phyloP scores from a whole-genome alignment of 352 stramenopile species.

The Phytophthora cajani region DNA sequence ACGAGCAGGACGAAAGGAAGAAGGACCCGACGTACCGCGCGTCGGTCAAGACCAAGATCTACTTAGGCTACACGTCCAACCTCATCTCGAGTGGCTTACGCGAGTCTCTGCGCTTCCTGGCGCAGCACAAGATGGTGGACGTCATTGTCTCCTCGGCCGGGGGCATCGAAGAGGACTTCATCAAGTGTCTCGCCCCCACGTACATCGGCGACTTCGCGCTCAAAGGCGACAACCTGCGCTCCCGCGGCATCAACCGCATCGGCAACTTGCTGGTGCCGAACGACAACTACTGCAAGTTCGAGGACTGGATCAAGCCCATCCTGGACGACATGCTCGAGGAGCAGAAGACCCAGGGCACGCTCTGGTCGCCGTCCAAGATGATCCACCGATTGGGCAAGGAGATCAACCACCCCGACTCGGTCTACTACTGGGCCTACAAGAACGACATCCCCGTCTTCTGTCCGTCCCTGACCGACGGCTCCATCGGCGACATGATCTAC shows the following conservation, averaged over 20 bases:
- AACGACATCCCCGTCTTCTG: slow-evolving; percentile 99
- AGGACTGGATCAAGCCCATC: slow-evolving; percentile 97
- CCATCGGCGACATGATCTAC: slow-evolving; percentile 99
- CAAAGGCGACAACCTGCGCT: slow-evolving; percentile 91
- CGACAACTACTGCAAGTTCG: slow-evolving; percentile 99
- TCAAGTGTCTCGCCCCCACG: slow-evolving; percentile 99
- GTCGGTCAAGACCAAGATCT: slow-evolving; percentile 96
- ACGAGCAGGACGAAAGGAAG: slow-evolving; percentile 93
- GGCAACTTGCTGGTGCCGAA: slow-evolving; percentile 99
- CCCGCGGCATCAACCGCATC: slow-evolving; percentile 99
- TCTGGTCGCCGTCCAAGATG: slow-evolving; percentile 98
- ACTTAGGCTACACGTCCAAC: slow-evolving; percentile 99
- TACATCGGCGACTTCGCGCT: slow-evolving; percentile 99
- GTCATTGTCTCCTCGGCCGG: slow-evolving; percentile 95
- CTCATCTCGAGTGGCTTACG: slow-evolving; percentile 98
- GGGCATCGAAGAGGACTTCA: slow-evolving; percentile 98
- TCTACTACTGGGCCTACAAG: slow-evolving; percentile 99
- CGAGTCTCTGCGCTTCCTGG: slow-evolving; percentile 98
- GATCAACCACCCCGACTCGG: slow-evolving; percentile 97
- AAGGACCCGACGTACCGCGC: slow-evolving; percentile 79
- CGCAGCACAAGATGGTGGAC: slow-evolving; percentile 99
- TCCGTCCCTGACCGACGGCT: slow-evolving; percentile 98
- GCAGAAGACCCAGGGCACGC: slow-evolving; percentile 90
- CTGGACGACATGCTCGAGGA: slow-evolving; percentile 98
- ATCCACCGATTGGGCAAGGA: slow-evolving; percentile 96